Base-by-base conservation (phyloP, 805 yeast genomes). In the Brettanomyces custersianus region DNA sequence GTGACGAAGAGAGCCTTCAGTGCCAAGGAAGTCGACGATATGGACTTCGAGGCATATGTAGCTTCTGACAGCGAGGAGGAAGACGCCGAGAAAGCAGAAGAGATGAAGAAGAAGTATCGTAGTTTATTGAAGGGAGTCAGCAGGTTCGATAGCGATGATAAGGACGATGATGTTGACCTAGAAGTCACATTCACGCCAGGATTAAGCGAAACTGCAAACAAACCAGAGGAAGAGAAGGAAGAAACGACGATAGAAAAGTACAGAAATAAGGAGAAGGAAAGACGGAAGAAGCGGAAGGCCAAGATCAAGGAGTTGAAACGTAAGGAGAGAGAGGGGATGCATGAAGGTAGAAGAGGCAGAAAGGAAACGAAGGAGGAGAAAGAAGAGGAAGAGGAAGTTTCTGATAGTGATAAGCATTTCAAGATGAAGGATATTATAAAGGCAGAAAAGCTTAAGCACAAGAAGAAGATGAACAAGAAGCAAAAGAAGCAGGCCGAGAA, bases 141-240 rank as follows among this genome's bases (percentile, higher is more conserved):
- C 12, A 13, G n/a, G n/a, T 10, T n/a, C 4, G 10, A 11, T 13
- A 28, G 44, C 26, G 55, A 44, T 13, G 47, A 38, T 24, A 32
- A 26, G 12, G 46, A 38, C 27, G 64, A 55, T 10, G 72, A 63
- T 11, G 80, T 83, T 20, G 96, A 87, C 51, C 83, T 92, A 86
- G 97, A 92, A 56, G 84, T 92, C 48, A 87, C 96, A 0, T 92
- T 92, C 59, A 86, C 88, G 26, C 96, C 97, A 2, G 96, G 85
- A 3, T 60, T 87, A 36, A 61, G 51, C 45, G 44, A 55, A 18
- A 50, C 55, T 9, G 58, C 51, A 26, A 66, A 51, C 7, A n/a
- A 12, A 13, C 13, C 17, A 15, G 24, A 19, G 9, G 16, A 30
- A 19, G 51, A 49, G 17, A 40, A 44, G 27, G 82, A 80, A 35